Evolutionary conservation across 2,329 filamentous ascomycete species (phyloP), one percentile per base, ranked within the genome.

Genomic region (Nigrospora oryzae): DNA sequence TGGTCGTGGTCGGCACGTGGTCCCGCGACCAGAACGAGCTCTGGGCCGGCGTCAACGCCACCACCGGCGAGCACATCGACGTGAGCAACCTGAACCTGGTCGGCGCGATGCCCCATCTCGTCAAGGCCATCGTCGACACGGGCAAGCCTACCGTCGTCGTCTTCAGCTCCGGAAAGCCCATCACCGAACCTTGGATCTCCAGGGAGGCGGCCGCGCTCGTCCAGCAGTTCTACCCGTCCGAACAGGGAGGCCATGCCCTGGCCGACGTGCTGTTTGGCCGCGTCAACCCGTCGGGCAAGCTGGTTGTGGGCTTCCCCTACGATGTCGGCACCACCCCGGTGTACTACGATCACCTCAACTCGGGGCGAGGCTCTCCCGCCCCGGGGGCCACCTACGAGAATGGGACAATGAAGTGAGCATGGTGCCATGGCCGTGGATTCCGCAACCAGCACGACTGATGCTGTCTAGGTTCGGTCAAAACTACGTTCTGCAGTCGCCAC

Each of bases 1-100:
- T 89, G 5, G 82, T 89, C 0, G 70, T 89, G 0, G 83, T 88
- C 1, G 85, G 84, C 31, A 89, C 84, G 10, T 88, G 84, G 85
- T 81, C 78, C 23, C 75, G 84, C 40, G 85, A 89, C 55, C 84
- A 89, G 57, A 67, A 71, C 43, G 77, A 88, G 59, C 75, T 89
- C 3, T 88, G 83, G 84, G 61, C 66, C 45, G 80, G 81, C 0
- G 60, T 86, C 3, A 89, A 89, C 52, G 83, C 83, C 28, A 89
- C 84, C 1, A 88, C 83, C 0, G 84, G 83, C 42, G 84, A 89
- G 57, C 83, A 87, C 55, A 78, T 89, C 40, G 84, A 89, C 52
- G 69, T 80, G 1, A 66, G 75, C 46, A 70, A 69, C 42, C 71
- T 89, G 15, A 73, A 78, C 46, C 77, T 89, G 11, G 80, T 87